Base-by-base conservation (phyloP, 441 rosid genomes). In the Euphorbia celastroides region DNA sequence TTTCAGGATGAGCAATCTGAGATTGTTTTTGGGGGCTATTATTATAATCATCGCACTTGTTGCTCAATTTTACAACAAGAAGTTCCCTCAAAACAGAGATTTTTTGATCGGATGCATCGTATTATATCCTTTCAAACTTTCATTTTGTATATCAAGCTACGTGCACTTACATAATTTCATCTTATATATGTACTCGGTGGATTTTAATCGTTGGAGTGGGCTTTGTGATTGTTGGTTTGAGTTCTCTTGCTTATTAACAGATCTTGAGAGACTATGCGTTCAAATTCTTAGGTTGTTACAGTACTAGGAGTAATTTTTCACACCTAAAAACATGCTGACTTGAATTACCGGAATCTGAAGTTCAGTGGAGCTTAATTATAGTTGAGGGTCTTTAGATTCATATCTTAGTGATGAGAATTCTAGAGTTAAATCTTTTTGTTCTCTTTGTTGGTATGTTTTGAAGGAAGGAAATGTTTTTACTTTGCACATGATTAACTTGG, bases 21-120 rank as follows among this genome's bases (percentile, higher is more conserved):
- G 86, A 55, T 57, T 94, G 87, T 60, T 88, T 41, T 50, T 91
- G 65, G 99, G 99, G 56, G 57, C 83, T 42, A 65, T 87, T 7
- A 82, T 88, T 34, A 89, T 94, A 60, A 70, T 66, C 1, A 86
- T 89, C 44, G 97, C 97, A 58, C 90, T 94, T 52, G 68, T 89
- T 71, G 96, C 97, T 48, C 97, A 94, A 80, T 94, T 94, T 67
- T 94, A 94, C 93, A 94, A 91, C 57, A 91, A 91, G 86, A 94
- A 94, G 75, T 94, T 94, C 77, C 96, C 97, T 7, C 92, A 94
- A 82, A 94, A 94, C 66, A 74, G 83, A 7, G 83, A 89, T 64
- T 91, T 91, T 72, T 76, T 91, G 83, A 85, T 94, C 72, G 88
- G 72, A 36, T 94, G 99, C 87, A 88, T 94, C 67, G 82, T 19